Base-by-base conservation (phyloP, 2,329 filamentous ascomycete genomes). In the Colletotrichum plurivorum region DNA sequence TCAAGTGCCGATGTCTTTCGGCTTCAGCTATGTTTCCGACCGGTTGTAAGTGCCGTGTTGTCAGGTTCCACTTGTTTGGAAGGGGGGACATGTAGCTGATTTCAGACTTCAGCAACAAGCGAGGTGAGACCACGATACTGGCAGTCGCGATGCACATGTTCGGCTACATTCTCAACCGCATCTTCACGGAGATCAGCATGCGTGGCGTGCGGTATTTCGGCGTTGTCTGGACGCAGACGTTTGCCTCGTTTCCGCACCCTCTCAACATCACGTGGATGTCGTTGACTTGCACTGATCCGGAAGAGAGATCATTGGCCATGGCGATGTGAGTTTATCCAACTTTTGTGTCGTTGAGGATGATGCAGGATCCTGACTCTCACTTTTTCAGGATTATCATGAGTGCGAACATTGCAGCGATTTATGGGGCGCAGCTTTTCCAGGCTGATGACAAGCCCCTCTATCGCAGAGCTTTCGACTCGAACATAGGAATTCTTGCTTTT, bases 251-350 rank as follows among this genome's bases (percentile, higher is more conserved):
- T 66, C 83, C 84, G 1, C 86, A 88, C 63, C 86, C 86, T 0
- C 80, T 90, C 22, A 90, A 90, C 73, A 88, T 90, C 57, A 84
- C 87, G 1, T 90, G 88, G 87, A 81, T 90, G 75, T 89, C 87
- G 0, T 78, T 89, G 1, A 82, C 85, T 2, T 88, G 88, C 74
- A 80, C 81, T 0, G 86, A 88, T 59, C 88, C 87, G 0, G 87
- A 90, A 70, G 84, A 89, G 71, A 80, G 88, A 56, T 87, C 88
- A 0, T 79, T 90, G 0, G 22, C 22, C 4, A 25, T 25, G 22
- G 22, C 22, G 22, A 25, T 25, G 22, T 25, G 4, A 25, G 22
- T 25, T 25, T 25, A 4, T 25, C 22, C 22, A 25, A 25, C 22
- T 25, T 25, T 25, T 5, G 4, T 25, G 5, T 5, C 22, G 22